Evolutionary conservation across 1,139 yeast species (phyloP), one percentile per base, ranked within the genome.

Genomic region (Kazachstania sp.): DNA sequence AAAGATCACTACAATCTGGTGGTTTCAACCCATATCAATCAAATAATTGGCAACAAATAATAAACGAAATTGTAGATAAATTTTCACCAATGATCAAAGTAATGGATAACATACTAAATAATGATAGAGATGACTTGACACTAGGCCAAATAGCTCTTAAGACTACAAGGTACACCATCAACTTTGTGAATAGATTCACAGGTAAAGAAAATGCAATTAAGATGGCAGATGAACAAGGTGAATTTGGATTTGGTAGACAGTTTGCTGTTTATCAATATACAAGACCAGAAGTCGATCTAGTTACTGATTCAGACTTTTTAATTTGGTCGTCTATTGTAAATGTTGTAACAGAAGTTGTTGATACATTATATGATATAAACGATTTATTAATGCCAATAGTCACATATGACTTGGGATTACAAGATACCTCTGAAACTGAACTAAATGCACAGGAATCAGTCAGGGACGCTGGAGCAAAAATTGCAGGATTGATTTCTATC

Each of bases 41-140:
- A 15, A 77, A 75, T 0, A 64, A 78, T 54, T 79, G 83, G 83
- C 79, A 73, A 54, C 50, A 60, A 12, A 64, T 72, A 6, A 71
- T 79, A 0, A 70, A 68, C 39, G 68, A 63, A 32, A 71, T 78
- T n/a, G 71, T 69, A 4, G 62, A 62, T 32, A 78, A 78, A 55
- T 78, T 77, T 57, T 67, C 75, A 1, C 81, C 81, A 11, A 58
- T 71, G 28, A 54, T 78, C 34, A 53, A 65, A 37, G 54, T 61
- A 6, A 50, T 78, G 47, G 73, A 77, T 44, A 54, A 61, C 7
- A 65, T 73, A 0, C 57, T 60, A 46, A 45, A 48, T 12, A 43
- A 48, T 12, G 50, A 47, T n/a, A 48, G 43, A 43, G 23, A 36
- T 26, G 31, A 45, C 43, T 19, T 48, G 32, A 23, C 32, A 26